Conservation (phyloP, 2,329 filamentous ascomycete species). For the Alternaria postmessia region DNA sequence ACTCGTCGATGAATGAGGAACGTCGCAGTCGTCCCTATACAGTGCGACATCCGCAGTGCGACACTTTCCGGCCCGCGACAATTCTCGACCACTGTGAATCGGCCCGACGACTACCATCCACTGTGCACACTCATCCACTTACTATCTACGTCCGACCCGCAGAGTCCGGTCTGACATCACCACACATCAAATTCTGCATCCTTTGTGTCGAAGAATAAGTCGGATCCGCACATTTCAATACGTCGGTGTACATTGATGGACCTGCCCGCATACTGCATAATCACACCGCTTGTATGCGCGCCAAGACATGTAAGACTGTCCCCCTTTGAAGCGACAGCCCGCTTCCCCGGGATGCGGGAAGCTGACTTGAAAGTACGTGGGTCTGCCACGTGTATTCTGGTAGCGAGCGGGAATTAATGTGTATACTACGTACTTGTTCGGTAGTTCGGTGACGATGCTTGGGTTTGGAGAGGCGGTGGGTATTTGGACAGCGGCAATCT, state of each 20-base stretch:
- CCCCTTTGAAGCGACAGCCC: conserved; percentile 11
- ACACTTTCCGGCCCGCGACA: background rate
- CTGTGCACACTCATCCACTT: background rate
- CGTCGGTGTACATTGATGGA: conserved; percentile 11
- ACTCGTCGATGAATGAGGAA: conserved; percentile 1
- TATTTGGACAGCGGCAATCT: background rate
- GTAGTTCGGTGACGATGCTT: background rate
- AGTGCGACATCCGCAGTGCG: background rate
- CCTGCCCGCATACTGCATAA: conserved; percentile 34
- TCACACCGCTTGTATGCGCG: conserved; percentile 39
- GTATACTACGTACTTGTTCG: background rate
- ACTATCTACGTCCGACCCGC: background rate
- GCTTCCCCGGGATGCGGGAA: conserved; percentile 36
- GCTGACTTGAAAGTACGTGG: conserved; percentile 19
- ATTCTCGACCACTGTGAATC: background rate
- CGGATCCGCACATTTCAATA: conserved; percentile 2
- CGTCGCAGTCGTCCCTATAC: background rate
- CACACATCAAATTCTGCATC: background rate
- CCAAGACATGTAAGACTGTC: conserved; percentile 18
- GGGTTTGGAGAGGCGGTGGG: background rate
- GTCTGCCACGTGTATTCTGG: conserved; percentile 24
- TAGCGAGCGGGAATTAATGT: conserved; percentile 6
- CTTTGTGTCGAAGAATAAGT: background rate
- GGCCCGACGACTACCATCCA: background rate
- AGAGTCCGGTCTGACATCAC: conserved; percentile 7